A percentile compares a stretch with the other conserved stretches of the same genome.
Conservation (phyloP, 139 green algal species). For the Zygnema cylindricum region DNA sequence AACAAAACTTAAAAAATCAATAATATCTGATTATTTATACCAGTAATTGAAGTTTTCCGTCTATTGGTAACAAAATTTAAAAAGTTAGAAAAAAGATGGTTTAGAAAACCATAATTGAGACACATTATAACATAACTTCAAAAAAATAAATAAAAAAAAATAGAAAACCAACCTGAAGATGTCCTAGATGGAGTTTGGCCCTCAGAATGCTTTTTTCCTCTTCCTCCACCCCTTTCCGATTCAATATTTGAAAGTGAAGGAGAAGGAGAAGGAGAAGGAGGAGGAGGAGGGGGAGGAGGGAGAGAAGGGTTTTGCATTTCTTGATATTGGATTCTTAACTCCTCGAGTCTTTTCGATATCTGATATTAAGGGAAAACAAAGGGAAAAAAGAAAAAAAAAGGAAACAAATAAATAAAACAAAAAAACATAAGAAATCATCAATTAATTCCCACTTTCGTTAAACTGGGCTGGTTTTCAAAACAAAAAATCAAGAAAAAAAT, state of each 20-base stretch:
- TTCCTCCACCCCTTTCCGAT: not conserved
- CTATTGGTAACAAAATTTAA: too few relatives aligned
- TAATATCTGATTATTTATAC: too few relatives aligned
- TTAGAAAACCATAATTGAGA: too few relatives aligned
- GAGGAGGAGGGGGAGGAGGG: not conserved
- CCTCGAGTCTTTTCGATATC: conserved; percentile 8
- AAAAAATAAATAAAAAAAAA: too few relatives aligned
- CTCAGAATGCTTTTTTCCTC: not conserved
- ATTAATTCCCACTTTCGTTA: not conserved
- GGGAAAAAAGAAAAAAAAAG: not conserved
- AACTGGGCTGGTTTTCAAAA: too few relatives aligned
- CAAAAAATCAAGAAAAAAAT: too few relatives aligned
- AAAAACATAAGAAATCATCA: not conserved
- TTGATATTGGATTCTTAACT: not conserved
- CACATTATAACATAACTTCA: conserved; percentile 4
- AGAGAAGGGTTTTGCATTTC: conserved; percentile 6
- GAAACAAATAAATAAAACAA: not conserved
- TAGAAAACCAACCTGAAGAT: too few relatives aligned
- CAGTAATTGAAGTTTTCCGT: too few relatives aligned
- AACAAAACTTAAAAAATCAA: too few relatives aligned
- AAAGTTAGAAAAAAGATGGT: too few relatives aligned
- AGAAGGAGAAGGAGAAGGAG: not conserved
- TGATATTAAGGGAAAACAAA: not conserved
- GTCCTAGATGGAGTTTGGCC: too few relatives aligned
- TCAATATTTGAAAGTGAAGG: not conserved